Percentiles rank a stretch among this genome's conserved stretches.
phyloP scores from a whole-genome alignment of 345 rosid genomes.

The Murraya koenigii region DNA sequence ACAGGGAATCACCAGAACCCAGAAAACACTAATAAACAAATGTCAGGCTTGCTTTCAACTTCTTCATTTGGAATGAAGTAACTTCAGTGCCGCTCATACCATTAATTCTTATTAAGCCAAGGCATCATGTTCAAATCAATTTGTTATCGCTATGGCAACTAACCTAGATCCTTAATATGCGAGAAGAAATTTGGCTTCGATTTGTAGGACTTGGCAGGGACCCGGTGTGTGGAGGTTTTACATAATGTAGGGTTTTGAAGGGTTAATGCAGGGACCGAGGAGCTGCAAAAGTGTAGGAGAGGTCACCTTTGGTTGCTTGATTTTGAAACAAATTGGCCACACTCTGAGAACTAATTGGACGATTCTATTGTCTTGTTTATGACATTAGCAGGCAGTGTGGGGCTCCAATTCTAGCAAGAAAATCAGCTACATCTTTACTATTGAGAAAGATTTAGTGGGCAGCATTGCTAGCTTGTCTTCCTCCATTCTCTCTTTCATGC shows the following conservation, averaged over 20 bases:
- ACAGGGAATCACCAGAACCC: not conserved
- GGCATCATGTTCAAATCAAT: not conserved
- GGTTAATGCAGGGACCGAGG: slow-evolving; percentile 18
- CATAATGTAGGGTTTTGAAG: slow-evolving; percentile 20
- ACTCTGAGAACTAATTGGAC: not conserved
- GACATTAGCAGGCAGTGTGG: slow-evolving; percentile 16
- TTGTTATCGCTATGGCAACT: not conserved
- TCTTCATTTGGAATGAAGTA: slow-evolving; percentile 14
- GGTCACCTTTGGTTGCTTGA: slow-evolving; percentile 15
- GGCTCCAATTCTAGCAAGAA: slow-evolving; percentile 20
- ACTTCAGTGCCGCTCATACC: slow-evolving; percentile 10
- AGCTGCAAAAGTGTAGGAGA: slow-evolving; percentile 7
- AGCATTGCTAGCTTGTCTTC: slow-evolving; percentile 29
- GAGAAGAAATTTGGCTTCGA: not conserved
- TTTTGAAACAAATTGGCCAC: slow-evolving; percentile 20
- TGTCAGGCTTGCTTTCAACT: slow-evolving; percentile 6
- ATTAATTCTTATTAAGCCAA: not conserved
- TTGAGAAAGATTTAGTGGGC: slow-evolving; percentile 8
- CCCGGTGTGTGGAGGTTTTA: not conserved
- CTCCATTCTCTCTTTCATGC: slow-evolving; percentile 7
- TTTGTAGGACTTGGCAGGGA: slow-evolving; percentile 11
- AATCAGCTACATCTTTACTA: not conserved
- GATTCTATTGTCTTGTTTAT: slow-evolving; percentile 5
- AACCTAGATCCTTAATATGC: not conserved
- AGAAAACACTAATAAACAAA: not conserved